Base-by-base conservation (phyloP, 768 basidiomycete genomes). In the Lentinula boryana region DNA sequence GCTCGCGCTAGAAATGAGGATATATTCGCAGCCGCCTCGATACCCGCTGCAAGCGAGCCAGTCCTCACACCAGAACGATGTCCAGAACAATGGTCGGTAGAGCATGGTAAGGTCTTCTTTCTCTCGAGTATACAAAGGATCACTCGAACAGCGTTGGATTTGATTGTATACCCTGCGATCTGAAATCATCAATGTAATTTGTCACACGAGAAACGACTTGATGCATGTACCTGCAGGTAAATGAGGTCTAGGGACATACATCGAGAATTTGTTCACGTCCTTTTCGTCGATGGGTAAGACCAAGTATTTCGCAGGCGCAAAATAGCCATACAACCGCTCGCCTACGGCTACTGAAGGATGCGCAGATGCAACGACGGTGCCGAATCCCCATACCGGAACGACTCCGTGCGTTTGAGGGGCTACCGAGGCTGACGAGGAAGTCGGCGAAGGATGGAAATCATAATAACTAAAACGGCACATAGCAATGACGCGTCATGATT, bases 371-470 rank as follows among this genome's bases (percentile, higher is more conserved):
- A 81, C 66, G 3, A 89, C 69, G 0, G 81, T 84, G 12, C 83
- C 87, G 62, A 87, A 89, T 8, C 86, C 88, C 87, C 87, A 89
- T 5, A 88, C 88, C 0, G 87, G 87, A 16, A 86, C 79, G 31
- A 89, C 67, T 0, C 86, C 88, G 66, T 88, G 83, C 0, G 81
- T 82, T 58, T 74, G 72, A 4, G 77, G 64, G 3, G 81, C 81
- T 5, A 78, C 74, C 9, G 65, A 66, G 33, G 63, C 60, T 5
- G 72, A 38, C 36, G 54, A 43, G 15, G 46, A 60, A 4, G 75
- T 72, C 36, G 86, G 86, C 2, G 76, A 75, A 9, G 71, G 59
- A 63, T 87, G 84, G 60, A 86, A 89, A 62, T 88, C 88, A 64
- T 86, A 89, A 68, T 89, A 89, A 40, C 87, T 89, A 60, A 18